Conservation (phyloP, 176 grass and related monocot genomes). For the Luzula sylvatica region DNA sequence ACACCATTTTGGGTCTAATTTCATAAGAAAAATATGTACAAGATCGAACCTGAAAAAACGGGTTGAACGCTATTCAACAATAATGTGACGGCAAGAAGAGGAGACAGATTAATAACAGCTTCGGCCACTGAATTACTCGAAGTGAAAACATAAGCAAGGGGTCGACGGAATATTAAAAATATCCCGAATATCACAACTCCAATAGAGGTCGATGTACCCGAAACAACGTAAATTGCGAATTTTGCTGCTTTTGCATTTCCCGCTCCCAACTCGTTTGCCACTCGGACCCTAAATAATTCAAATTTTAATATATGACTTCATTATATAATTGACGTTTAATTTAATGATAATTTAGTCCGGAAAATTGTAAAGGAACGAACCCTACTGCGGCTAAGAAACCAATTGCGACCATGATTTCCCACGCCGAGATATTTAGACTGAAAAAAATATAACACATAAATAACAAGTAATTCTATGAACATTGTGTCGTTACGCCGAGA, state of each 20-base stretch:
- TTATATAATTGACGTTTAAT: neutral
- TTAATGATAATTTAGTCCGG: neutral
- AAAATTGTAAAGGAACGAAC: neutral
- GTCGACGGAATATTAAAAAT: constrained; percentile 28
- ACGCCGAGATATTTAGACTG: constrained; percentile 16
- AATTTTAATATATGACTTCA: neutral
- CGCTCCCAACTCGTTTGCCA: constrained; percentile 36
- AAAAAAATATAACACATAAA: neutral
- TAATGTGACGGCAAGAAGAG: constrained; percentile 39
- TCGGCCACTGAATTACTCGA: constrained; percentile 30
- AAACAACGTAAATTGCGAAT: constrained; percentile 39
- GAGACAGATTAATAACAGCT: constrained; percentile 32
- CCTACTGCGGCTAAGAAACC: constrained; percentile 14
- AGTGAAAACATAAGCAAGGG: constrained; percentile 49
- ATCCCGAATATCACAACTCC: constrained; percentile 16
- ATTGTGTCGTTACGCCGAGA: too few species aligned
- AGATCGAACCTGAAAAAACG: constrained; percentile 38
- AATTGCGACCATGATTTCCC: constrained; percentile 15
- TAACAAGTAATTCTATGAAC: neutral
- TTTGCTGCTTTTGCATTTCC: constrained; percentile 40
- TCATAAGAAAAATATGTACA: constrained; percentile 16
- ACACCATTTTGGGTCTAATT: too few species aligned
- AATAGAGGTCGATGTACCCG: constrained; percentile 17
- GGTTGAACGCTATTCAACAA: constrained; percentile 62
- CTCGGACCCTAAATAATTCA: constrained; percentile 6